Conservation (phyloP, 306 rosid species). For the Vigna trinervia region DNA sequence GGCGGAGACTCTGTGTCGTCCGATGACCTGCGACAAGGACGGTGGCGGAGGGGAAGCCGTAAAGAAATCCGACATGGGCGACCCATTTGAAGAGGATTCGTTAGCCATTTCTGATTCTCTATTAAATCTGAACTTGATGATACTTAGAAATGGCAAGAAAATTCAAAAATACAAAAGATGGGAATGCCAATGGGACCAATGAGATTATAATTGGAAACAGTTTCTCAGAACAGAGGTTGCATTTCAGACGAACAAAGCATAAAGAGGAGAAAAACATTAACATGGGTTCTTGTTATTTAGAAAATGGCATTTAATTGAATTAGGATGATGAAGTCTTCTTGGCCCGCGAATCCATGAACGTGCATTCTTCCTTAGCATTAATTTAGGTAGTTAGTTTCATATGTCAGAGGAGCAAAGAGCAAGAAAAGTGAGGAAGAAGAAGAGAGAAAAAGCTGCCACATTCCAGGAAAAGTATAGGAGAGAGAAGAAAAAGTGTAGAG, state of each 20-base stretch:
- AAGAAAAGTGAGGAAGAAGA: no score
- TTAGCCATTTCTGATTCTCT: constrained; percentile 52
- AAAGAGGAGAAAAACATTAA: constrained; percentile 31
- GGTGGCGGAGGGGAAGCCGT: constrained; percentile 29
- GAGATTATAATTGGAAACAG: not conserved
- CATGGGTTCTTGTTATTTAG: constrained; percentile 1
- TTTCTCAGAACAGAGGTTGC: not conserved
- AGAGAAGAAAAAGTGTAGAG: no score
- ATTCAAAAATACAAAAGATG: not conserved
- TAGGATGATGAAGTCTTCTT: not conserved
- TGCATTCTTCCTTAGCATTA: constrained; percentile 32
- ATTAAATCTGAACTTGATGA: constrained; percentile 26
- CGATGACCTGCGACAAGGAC: not conserved
- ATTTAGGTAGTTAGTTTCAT: constrained; percentile 45
- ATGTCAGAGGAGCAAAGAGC: not conserved
- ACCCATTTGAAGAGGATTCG: not conserved
- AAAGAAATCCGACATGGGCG: not conserved
- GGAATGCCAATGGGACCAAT: not conserved
- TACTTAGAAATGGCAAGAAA: constrained; percentile 45
- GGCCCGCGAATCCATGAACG: constrained; percentile 28
- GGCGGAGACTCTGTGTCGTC: not conserved
- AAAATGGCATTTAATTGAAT: not conserved
- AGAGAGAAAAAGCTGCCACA: no score
- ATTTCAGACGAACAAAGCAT: not conserved
- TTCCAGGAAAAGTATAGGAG: no score